Base-by-base conservation (phyloP, 371 early-diverging fungal species). In the Mortierella sp. region DNA sequence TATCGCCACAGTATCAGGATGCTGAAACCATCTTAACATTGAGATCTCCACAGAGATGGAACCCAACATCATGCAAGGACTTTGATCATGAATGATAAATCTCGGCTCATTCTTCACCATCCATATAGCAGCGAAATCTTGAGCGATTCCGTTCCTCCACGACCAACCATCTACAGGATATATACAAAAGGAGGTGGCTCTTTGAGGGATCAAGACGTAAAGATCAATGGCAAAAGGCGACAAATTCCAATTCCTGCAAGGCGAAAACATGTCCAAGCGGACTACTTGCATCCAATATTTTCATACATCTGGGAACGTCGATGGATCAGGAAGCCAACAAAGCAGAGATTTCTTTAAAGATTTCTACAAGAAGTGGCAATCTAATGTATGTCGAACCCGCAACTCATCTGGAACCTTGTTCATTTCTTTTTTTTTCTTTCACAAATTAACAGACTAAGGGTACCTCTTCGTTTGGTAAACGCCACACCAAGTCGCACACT, bases 391-490 rank as follows among this genome's bases (percentile, higher is more conserved):
- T 59, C 61, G 34, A 66, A 29, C 56, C 47, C 17, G 45, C 40
- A 43, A 60, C 60, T 60, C 40, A 60, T 13, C 60, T 34, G 17
- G 42, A 22, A 60, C 40, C 26, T 26, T 55, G 3, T 12, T 32
- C 45, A 28, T 35, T 23, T 61, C 29, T 69, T 28, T 68, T 31
- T 55, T 29, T 62, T 32, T 37, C 32, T n/a, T n/a, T n/a, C 59
- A 5, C 23, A 32, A 53, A 54, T 43, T 31, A 47, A 69, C 65
- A 95, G 98, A 93, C 98, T 85, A 99, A 99, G 94, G 99, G 99
- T 95, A 99, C 99, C 85, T 91, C 96, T 84, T 95, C 97, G 86
- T 97, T 99, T 91, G 99, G 99, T 96, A 99, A 97, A 90, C 96
- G 98, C 85, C 98, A 99, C 93, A 97, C 95, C 92, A 98, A 98